Base-by-base conservation (phyloP, 257 asterid species). In the Sherardia arvensis region DNA sequence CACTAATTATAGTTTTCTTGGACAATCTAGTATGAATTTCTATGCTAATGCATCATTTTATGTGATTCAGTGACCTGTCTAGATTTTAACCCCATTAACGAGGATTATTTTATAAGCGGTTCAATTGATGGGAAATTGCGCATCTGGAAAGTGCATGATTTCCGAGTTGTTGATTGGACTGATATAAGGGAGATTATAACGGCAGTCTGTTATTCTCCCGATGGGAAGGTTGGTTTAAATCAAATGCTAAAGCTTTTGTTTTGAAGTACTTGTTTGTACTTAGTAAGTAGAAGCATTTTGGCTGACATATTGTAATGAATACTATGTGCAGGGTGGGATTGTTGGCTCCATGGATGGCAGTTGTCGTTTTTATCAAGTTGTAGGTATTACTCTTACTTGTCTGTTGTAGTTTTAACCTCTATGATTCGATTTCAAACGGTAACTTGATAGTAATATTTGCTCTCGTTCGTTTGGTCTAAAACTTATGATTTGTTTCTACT, bases 291-390 rank as follows among this genome's bases (percentile, higher is more conserved):
- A 45, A 23, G 33, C 38, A 59, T 2, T 40, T 27, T 30, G 18
- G 29, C 28, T 57, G 38, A 62, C 64, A 21, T 36, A 71, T 8
- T 59, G 45, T 71, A 53, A 59, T 67, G 40, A 27, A 27, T 56
- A 0, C 10, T 58, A 72, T 32, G 25, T 71, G 54, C 82, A 91
- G 95, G 92, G 98, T 30, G 95, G 98, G 47, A 74, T 85, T 60
- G 81, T 88, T 59, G 98, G 98, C 58, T 86, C 92, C 72, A 79
- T 85, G 84, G 84, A 86, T 60, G 98, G 98, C 4, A 85, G 78
- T 65, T 91, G 95, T 74, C 83, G 69, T 20, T 91, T 80, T 57
- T 91, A 74, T 64, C 89, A 87, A 33, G 62, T 85, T 58, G 67
- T 72, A 78, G 98, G 96, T 91, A 79, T 47, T 28, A 18, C 59